Conservation (phyloP, 2,329 filamentous ascomycete genomes). For the Graphiopsis chlorocephala region DNA sequence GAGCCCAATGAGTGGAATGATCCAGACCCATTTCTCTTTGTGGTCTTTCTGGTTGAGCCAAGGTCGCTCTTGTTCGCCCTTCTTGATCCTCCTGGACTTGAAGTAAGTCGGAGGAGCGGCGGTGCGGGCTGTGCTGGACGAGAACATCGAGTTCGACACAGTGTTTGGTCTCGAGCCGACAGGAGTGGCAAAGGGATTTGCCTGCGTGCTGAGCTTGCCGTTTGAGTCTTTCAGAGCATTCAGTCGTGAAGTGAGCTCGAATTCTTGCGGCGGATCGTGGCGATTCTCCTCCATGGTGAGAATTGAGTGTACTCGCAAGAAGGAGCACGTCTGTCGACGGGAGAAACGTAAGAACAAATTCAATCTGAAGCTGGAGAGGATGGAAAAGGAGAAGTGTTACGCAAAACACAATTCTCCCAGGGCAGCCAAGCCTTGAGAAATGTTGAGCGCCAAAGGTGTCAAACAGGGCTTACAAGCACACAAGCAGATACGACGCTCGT, state of each 20-base stretch:
- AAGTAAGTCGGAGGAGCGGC: conserved; percentile 55
- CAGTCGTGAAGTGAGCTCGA: conserved; percentile 3
- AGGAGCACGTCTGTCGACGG: not conserved
- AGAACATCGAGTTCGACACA: conserved; percentile 42
- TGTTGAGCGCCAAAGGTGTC: not conserved
- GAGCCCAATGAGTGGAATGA: conserved; percentile 72
- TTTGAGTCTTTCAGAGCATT: not conserved
- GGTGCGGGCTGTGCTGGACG: conserved; percentile 38
- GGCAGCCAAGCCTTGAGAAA: not conserved
- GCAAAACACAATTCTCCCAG: not conserved
- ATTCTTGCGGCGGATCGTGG: not conserved
- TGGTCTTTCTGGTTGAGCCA: conserved; percentile 73
- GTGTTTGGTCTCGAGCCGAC: conserved; percentile 45
- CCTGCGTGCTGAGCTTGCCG: not conserved
- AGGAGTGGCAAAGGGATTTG: conserved; percentile 40
- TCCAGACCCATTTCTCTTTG: conserved; percentile 82
- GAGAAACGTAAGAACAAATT: not conserved
- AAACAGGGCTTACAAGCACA: not conserved
- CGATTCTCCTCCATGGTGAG: not conserved
- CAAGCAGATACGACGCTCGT: not conserved
- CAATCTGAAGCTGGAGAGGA: not conserved
- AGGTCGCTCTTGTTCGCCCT: conserved; percentile 71
- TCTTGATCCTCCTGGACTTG: conserved; percentile 68
- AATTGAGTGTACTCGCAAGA: not conserved
- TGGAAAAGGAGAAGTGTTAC: not conserved